These are phyloP conservation scores for Neurospora tetraspora DNA, from an alignment of 495 filamentous ascomycete genomes.

Conservation along the genomic window DNA sequence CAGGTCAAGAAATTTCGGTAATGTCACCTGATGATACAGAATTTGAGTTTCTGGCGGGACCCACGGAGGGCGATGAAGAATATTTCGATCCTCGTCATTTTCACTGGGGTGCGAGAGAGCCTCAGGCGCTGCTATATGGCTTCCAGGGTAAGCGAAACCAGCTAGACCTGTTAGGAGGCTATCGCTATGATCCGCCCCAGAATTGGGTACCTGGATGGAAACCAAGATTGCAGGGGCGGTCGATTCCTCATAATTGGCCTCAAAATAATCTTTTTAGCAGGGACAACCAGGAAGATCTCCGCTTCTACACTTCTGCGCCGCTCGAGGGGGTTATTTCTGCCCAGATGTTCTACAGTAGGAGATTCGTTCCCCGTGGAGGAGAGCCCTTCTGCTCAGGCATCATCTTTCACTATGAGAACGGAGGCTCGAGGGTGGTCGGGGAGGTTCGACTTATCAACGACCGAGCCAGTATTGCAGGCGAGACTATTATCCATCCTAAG, in stretches of 20 bases:
- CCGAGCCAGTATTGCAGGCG: not conserved
- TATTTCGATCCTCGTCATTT: not conserved
- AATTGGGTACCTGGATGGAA: not conserved
- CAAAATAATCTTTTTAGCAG: not conserved
- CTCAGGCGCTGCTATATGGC: not conserved
- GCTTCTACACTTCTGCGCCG: not conserved
- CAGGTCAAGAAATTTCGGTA: not conserved
- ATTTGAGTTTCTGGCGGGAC: not conserved
- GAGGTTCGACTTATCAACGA: not conserved
- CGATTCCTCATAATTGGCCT: not conserved
- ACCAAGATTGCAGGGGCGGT: not conserved
- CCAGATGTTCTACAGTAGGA: not conserved
- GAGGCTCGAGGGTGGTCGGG: not conserved
- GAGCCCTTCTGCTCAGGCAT: not conserved
- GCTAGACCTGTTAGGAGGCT: not conserved
- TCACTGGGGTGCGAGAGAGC: not conserved
- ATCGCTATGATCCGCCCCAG: not conserved
- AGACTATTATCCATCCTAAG: not conserved
- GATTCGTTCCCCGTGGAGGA: not conserved
- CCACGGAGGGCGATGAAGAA: not conserved
- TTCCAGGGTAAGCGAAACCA: not conserved
- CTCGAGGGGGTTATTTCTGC: not conserved
- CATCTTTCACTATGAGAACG: not conserved
- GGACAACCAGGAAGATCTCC: not conserved
- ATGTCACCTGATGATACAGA: too few relatives aligned